Conservation (phyloP, 805 yeast genomes). For the Suhomyces pyralidae region DNA sequence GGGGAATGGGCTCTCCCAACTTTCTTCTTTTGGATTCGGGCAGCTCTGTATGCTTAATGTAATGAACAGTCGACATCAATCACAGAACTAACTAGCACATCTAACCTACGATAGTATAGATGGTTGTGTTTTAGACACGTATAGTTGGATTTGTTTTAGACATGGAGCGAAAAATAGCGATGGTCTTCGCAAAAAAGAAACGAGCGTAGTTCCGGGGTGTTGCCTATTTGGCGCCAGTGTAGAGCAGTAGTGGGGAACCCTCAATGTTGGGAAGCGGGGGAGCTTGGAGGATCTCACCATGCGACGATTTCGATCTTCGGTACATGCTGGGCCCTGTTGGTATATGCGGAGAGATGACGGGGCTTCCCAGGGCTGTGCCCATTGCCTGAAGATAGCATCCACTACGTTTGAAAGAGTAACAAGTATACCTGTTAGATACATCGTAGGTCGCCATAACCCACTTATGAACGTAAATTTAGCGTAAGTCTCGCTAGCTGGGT, state of each 20-base stretch:
- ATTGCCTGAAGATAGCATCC: background rate
- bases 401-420: background rate
- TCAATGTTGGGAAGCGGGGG: background rate
- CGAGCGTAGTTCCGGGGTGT: background rate
- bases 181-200: background rate
- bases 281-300: background rate
- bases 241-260: background rate
- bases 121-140: background rate
- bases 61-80: background rate
- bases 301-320: background rate
- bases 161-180: background rate
- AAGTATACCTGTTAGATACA: background rate
- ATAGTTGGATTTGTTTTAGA: background rate
- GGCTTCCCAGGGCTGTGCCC: background rate
- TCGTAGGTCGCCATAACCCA: background rate
- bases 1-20: slow-evolving; percentile 9
- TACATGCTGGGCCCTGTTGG: background rate
- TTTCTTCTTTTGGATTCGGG: slow-evolving; percentile 7
- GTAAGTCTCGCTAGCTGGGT: background rate
- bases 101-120: background rate
- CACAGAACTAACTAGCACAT: background rate
- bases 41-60: background rate
- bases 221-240: background rate
- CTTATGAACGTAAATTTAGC: too few species aligned
- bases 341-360: too few species aligned